Evolutionary conservation across 2,329 filamentous ascomycete species (phyloP), one percentile per base, ranked within the genome.

Genomic region (Trichoderma hamatum): DNA sequence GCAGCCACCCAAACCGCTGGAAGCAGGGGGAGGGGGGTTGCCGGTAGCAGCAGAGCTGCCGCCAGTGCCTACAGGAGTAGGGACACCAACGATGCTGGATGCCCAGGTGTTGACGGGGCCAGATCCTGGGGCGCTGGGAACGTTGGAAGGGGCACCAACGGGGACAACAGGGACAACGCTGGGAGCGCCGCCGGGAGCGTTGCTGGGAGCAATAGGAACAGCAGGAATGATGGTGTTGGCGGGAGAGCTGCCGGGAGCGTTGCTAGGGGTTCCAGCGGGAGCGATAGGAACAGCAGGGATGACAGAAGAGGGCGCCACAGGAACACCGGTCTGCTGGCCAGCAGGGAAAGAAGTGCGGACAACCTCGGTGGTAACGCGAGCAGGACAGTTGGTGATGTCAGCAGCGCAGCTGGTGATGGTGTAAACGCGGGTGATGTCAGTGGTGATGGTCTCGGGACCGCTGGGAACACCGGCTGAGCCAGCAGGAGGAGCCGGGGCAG

Each of bases 331-430:
- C 55, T 64, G 67, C 69, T 68, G 49, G 56, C 46, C 69, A 34
- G 71, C 70, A 70, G 72, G 73, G 72, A 61, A 70, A 9, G 72
- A 70, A 13, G 69, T 70, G 58, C 67, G 71, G 60, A 70, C 28
- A 55, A 73, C 54, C 52, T 72, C 68, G 30, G 70, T 73, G 55
- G 65, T 70, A 34, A 71, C 46, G 43, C 70, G 69, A 59, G 54
- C 63, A 49, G 63, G 63, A 54, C 63, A 67, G 54, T 67, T 67
- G 54, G 63, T 67, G 19, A 67, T 54, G 14, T 49, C 39, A 1
- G 63, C 52, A 51, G 63, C 63, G 30, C 63, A 88, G 69, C 82
- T 84, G 77, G 85, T 88, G 82, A 88, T 81, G 78, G 86, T 88
- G 74, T 84, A 80, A 75, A 85, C 80, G 74, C 81, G 80, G 76